A percentile compares a stretch with the other conserved stretches of the same genome.
Conservation (phyloP, 352 stramenopile genomes). For the Phytophthora constricta region DNA sequence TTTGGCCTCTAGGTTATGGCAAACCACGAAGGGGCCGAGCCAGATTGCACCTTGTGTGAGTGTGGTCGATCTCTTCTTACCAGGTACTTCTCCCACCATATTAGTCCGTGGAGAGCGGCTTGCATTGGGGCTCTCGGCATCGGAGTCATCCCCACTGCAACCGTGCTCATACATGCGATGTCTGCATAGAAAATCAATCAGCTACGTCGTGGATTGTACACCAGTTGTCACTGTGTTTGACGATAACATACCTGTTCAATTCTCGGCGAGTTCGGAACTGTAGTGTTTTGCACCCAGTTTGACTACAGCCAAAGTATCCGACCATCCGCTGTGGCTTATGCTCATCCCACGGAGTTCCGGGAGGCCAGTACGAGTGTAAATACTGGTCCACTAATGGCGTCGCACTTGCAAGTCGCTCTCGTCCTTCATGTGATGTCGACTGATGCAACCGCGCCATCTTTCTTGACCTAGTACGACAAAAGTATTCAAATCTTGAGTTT, state of each 20-base stretch:
- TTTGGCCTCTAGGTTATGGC: conserved; percentile 44
- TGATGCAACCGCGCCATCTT: conserved; percentile 63
- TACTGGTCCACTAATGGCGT: conserved; percentile 61
- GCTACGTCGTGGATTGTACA: not conserved
- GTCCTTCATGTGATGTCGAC: conserved; percentile 43
- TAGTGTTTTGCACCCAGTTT: conserved; percentile 33
- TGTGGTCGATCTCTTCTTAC: conserved; percentile 4
- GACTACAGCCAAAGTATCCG: conserved; percentile 55
- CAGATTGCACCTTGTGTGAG: conserved; percentile 36
- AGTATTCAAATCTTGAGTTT: not conserved
- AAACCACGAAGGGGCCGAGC: conserved; percentile 52
- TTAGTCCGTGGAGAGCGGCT: not conserved
- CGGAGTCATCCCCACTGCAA: conserved; percentile 7
- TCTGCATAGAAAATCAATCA: conserved; percentile 10
- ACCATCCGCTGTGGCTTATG: conserved; percentile 39
- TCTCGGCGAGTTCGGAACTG: conserved; percentile 58
- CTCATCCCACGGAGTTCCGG: conserved; percentile 53
- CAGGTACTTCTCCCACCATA: conserved; percentile 4
- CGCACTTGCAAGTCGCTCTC: conserved; percentile 42
- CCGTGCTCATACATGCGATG: conserved; percentile 30
- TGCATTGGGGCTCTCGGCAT: conserved; percentile 3
- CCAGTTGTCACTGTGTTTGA: not conserved
- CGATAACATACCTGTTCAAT: conserved; percentile 31
- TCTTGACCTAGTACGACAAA: conserved; percentile 35
- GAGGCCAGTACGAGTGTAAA: conserved; percentile 65